phyloP scores from a whole-genome alignment of 306 rosid species.

The Cercis canadensis region DNA sequence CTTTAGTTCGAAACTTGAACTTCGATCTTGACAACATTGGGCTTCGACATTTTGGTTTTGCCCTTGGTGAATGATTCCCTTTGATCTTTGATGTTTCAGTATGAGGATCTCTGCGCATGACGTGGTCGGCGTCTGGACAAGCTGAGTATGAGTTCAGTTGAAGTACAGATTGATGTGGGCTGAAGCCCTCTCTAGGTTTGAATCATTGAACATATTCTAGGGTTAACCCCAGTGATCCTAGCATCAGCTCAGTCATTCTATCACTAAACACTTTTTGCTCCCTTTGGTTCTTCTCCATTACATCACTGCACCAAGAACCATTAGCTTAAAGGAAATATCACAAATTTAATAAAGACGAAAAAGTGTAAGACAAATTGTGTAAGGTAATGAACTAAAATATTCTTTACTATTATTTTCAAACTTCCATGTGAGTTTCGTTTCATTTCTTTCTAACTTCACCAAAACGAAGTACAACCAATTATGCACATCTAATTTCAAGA shows the following conservation, averaged over 20 bases:
- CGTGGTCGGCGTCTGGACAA: constrained; percentile 56
- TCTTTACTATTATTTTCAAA: too few species aligned
- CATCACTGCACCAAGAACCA: constrained; percentile 41
- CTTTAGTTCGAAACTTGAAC: too few species aligned
- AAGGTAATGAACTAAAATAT: too few species aligned
- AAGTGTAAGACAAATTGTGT: not conserved
- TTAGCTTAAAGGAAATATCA: too few species aligned
- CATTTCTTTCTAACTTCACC: too few species aligned
- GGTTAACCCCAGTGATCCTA: constrained; percentile 45
- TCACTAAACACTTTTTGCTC: constrained; percentile 43
- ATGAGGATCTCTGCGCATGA: constrained; percentile 63
- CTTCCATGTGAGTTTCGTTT: too few species aligned
- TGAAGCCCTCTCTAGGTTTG: constrained; percentile 2
- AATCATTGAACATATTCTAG: constrained; percentile 37
- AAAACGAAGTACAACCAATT: too few species aligned
- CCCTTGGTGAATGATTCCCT: too few species aligned
- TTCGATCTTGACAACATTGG: too few species aligned
- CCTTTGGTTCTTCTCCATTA: constrained; percentile 52
- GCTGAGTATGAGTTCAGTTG: constrained; percentile 59
- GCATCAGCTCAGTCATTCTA: constrained; percentile 31
- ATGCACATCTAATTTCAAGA: too few species aligned
- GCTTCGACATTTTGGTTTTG: too few species aligned
- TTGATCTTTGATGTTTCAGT: constrained; percentile 62
- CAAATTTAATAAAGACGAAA: too few species aligned
- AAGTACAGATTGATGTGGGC: constrained; percentile 13